Evolutionary conservation across 768 basidiomycete species (phyloP).

Genomic region (Boletus sp.): DNA sequence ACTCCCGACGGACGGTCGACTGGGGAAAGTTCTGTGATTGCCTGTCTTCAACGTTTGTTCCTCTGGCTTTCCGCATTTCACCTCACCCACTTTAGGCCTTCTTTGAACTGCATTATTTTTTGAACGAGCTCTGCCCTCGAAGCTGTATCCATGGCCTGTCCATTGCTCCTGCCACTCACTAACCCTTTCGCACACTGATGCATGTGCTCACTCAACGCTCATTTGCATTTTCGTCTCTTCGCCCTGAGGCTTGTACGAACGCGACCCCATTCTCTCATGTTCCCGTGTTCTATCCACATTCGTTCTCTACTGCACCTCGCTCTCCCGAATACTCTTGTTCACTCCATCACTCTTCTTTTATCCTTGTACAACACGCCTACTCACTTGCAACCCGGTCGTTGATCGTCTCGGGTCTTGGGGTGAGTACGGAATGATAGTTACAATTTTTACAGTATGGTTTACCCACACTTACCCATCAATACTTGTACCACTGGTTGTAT

Average conservation of each 20-base stretch:
- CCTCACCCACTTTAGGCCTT: not conserved
- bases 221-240: not conserved
- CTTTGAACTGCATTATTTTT: not conserved
- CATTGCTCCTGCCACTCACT: conserved; percentile 3
- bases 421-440: conserved; percentile 4
- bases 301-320: not conserved
- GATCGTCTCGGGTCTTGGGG: conserved; percentile 10
- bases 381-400: conserved; percentile 1
- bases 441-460: conserved; percentile 19
- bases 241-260: conserved; percentile 10
- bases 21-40: not conserved
- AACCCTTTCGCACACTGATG: not conserved
- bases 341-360: not conserved
- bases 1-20: not conserved
- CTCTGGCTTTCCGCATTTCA: not conserved
- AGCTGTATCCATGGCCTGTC: not conserved
- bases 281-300: not conserved
- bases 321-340: not conserved
- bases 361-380: conserved; percentile 16
- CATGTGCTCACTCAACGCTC: not conserved
- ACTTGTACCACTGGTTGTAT: conserved; percentile 23
- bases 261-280: not conserved
- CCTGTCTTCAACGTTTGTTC: not conserved
- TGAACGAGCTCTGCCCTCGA: not conserved
- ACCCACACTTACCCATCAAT: conserved; percentile 3